Percentiles rank a stretch among this genome's conserved stretches.
Conservation (phyloP, 2,329 filamentous ascomycete species). For the Alternaria panax region DNA sequence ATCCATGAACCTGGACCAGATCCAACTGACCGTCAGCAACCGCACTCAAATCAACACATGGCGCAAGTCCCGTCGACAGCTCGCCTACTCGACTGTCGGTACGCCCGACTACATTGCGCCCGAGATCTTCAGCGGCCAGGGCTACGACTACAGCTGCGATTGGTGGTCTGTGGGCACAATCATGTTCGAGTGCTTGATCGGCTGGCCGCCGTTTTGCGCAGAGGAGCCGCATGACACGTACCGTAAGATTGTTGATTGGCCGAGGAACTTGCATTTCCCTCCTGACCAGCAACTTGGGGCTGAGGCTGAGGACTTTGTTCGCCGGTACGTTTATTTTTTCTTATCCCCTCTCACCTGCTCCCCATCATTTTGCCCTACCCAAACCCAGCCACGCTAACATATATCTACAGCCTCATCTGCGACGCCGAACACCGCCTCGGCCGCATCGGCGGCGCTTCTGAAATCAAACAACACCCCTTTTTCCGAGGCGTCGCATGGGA, state of each 20-base stretch:
- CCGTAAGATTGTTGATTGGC: constrained; percentile 99
- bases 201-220: constrained; percentile 98
- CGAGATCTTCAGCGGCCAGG: constrained; percentile 95
- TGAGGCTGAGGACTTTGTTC: constrained; percentile 90
- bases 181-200: constrained; percentile 99
- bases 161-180: constrained; percentile 99
- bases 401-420: constrained; percentile 76
- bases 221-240: constrained; percentile 98
- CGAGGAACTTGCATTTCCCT: constrained; percentile 93
- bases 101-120: constrained; percentile 99
- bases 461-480: constrained; percentile 94
- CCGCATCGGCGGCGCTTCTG: constrained; percentile 78
- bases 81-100: constrained; percentile 98
- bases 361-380: too few species aligned
- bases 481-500: constrained; percentile 98
- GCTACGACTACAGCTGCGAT: constrained; percentile 96
- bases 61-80: constrained; percentile 91
- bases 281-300: constrained; percentile 88
- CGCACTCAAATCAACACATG: constrained; percentile 98
- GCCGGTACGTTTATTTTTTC: constrained; percentile 68
- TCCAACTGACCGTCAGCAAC: constrained; percentile 97
- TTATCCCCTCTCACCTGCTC: neutral
- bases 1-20: constrained; percentile 96
- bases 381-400: constrained; percentile 26
- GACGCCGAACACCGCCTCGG: constrained; percentile 93